phyloP scores from a whole-genome alignment of 495 filamentous ascomycete genomes.

The Podospora pseudocomata region DNA sequence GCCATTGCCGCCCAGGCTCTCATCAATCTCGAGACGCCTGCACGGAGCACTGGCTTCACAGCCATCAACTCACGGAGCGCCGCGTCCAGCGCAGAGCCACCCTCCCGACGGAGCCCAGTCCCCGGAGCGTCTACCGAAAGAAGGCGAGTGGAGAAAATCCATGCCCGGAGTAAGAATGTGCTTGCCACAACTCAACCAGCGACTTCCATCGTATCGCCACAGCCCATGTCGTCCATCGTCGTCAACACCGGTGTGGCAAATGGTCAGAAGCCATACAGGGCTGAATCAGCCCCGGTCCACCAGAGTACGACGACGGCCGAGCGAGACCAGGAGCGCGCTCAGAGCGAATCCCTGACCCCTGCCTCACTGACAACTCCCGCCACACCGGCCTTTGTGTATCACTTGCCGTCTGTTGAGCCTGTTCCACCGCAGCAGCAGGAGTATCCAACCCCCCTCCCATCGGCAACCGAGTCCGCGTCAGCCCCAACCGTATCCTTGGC shows the following conservation, averaged over 20 bases:
- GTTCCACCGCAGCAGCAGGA: background rate
- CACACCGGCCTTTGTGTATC: background rate
- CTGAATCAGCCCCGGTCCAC: background rate
- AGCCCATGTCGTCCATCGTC: background rate
- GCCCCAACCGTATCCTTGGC: background rate
- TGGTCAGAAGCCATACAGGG: background rate
- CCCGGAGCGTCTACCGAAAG: constrained; percentile 5
- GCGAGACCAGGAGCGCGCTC: background rate
- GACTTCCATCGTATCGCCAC: background rate
- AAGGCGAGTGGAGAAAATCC: constrained; percentile 26
- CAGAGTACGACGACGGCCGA: background rate
- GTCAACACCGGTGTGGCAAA: background rate
- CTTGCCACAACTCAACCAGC: background rate
- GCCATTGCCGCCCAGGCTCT: constrained; percentile 23
- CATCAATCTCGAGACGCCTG: constrained; percentile 8
- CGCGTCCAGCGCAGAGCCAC: constrained; percentile 11
- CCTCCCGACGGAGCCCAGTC: constrained; percentile 10
- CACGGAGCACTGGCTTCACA: constrained; percentile 7
- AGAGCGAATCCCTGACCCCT: background rate
- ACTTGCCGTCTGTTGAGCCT: constrained; percentile 2
- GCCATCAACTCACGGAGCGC: constrained; percentile 13
- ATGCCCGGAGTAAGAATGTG: constrained; percentile 17
- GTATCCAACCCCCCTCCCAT: constrained; percentile 7
- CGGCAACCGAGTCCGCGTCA: constrained; percentile 3
- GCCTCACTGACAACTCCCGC: background rate